Base-by-base conservation (phyloP, 2,329 filamentous ascomycete species). In the Fusarium papillatum region DNA sequence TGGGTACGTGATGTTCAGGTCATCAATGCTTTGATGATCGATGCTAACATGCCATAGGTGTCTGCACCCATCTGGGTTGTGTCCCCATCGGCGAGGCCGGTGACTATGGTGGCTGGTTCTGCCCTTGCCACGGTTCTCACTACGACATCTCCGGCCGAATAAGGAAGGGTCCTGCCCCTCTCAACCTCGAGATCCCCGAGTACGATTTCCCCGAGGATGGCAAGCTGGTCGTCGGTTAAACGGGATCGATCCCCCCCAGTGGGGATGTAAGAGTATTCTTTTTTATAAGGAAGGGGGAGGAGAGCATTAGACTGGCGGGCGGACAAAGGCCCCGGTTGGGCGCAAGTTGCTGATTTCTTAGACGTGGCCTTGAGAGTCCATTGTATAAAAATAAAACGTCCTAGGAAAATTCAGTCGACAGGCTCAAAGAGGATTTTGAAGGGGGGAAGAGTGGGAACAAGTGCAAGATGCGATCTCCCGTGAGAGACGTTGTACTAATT, bases 91-190 rank as follows among this genome's bases (percentile, higher is more conserved):
- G 97, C 83, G 97, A 99, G 90, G 95, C 97, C 78, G 97, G 97
- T 86, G 97, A 99, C 88, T 99, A 90, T 83, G 97, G 97, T 85
- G 97, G 97, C 84, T 99, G 97, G 97, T 99, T 99, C 94, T 99
- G 97, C 91, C 97, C 97, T 79, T 99, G 97, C 94, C 97, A 99
- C 92, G 97, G 97, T 87, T 98, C 96, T 81, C 97, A 99, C 91
- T 99, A 99, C 92, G 97, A 99, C 86, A 98, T 99, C 86, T 98
- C 96, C 77, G 97, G 97, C 86, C 95, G 97, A 88, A 95, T 98
- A 91, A 93, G 97, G 90, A 98, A 95, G 92, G 97, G 97, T 79
- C 97, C 97, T 76, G 97, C 97, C 74, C 97, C 97, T 79, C 92
- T 99, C 83, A 99, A 99, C 91, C 93, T 99, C 84, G 97, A 98